Conservation (phyloP, 192 early-diverging fungal genomes). For the Entrophospora sp. region DNA sequence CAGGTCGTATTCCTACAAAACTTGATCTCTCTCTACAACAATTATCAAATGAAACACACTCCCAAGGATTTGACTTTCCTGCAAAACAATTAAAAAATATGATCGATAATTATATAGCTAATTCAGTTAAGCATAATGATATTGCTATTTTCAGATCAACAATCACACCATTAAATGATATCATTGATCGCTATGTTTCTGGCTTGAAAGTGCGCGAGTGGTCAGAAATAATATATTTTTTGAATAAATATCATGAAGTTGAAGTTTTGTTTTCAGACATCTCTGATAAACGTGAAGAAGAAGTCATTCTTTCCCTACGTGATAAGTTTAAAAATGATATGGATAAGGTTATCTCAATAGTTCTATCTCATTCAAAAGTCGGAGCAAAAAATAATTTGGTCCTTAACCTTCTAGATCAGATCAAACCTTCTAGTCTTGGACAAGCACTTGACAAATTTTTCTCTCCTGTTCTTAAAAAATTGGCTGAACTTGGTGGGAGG, state of each 20-base stretch:
- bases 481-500: conserved; percentile 70
- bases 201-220: conserved; percentile 75
- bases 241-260: conserved; percentile 78
- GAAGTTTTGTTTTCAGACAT: conserved; percentile 80
- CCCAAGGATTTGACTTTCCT: conserved; percentile 55
- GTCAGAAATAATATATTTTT: conserved; percentile 57
- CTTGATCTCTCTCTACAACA: conserved; percentile 50
- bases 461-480: conserved; percentile 63
- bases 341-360: conserved; percentile 55
- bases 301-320: conserved; percentile 75
- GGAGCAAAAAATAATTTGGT: conserved; percentile 70
- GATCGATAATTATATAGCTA: conserved; percentile 44
- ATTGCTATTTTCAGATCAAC: conserved; percentile 48
- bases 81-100: conserved; percentile 54
- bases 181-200: conserved; percentile 60
- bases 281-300: conserved; percentile 63
- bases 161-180: conserved; percentile 54
- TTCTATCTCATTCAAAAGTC: conserved; percentile 81
- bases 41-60: conserved; percentile 33
- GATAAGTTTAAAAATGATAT: conserved; percentile 78
- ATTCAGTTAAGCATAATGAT: conserved; percentile 55
- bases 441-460: conserved; percentile 65
- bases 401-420: conserved; percentile 68
- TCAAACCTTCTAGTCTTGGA: conserved; percentile 54
- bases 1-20: conserved; percentile 76